Conservation (phyloP, 192 early-diverging fungal genomes). For the Podila epigama region DNA sequence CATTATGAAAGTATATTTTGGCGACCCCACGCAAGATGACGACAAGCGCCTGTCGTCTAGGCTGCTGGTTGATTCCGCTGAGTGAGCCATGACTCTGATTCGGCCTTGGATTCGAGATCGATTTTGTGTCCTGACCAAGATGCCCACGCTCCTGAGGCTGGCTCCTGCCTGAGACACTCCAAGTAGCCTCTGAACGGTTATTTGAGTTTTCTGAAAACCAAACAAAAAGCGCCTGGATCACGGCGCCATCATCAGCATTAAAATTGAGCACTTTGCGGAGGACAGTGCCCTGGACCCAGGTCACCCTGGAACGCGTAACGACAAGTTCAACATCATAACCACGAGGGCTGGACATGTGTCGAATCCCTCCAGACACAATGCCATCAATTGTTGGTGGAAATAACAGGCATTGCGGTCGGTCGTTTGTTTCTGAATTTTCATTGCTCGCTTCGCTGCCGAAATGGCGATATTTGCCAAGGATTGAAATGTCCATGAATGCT, state of each 20-base stretch:
- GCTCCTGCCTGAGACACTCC: too few species aligned
- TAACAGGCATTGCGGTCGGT: conserved; percentile 11
- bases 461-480: conserved; percentile 6
- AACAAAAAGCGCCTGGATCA: conserved; percentile 50
- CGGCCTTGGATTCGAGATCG: too few species aligned
- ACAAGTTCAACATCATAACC: conserved; percentile 50
- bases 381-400: conserved; percentile 36
- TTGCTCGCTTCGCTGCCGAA: background rate
- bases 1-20: conserved; percentile 45
- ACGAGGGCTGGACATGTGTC: background rate
- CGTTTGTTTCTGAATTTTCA: too few species aligned
- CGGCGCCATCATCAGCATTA: conserved; percentile 28
- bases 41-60: conserved; percentile 37
- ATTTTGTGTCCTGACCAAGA: too few species aligned
- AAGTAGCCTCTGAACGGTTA: background rate
- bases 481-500: conserved; percentile 27
- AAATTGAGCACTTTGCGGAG: conserved; percentile 46
- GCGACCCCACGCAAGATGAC: conserved; percentile 41
- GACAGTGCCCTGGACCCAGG: conserved; percentile 48
- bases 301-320: conserved; percentile 28
- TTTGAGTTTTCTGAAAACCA: conserved; percentile 45
- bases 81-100: background rate
- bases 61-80: conserved; percentile 7
- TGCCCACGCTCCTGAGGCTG: too few species aligned
- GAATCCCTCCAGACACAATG: background rate